Evolutionary conservation across 108 stramenopile species (phyloP), one percentile per base, ranked within the genome.

Genomic region (Discostella pseudostelligera): DNA sequence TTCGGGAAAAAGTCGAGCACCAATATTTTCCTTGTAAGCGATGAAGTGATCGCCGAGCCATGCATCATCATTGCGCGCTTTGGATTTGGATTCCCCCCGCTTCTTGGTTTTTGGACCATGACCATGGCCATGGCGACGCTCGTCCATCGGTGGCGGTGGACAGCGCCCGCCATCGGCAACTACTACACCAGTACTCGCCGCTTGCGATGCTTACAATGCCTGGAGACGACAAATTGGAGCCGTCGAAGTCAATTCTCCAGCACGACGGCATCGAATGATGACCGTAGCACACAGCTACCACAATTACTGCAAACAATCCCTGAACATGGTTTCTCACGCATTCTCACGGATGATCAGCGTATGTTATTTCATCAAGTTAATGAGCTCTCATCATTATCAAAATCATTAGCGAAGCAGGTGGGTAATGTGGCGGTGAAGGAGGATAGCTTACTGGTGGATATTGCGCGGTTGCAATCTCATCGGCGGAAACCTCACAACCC

Each of bases 341-440:
- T 90, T 1, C 74, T 90, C 58, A 80, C 77, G 14, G 56, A 79
- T 24, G 67, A 85, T 19, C 86, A 90, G 71, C 79, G 83, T n/a
- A 47, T 39, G 19, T 46, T 90, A 32, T 57, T 86, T 39, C 36
- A 53, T 5, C 83, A 84, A 58, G 84, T 82, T 44, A 65, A 80
- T 61, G 44, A 76, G 48, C 69, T 90, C 43, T 82, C 76, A 11
- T 67, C 78, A 39, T 59, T 48, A 28, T 60, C 86, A 10, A 69
- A 84, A 56, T 46, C 57, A 3, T 17, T 90, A 21, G 81, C 89
- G 2, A 44, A 39, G 8, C 70, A 78, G 35, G 80, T 90, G 8
- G 81, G 79, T 19, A 73, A 73, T 46, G 72, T 82, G 4, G 53
- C 73, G 16, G 45, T 61, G 39, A 79, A 32, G 51, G 67, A 68